Percentiles rank a stretch among this genome's conserved stretches.
These are phyloP conservation scores for Paraphoma sp. DNA, from an alignment of 2,329 filamentous ascomycete genomes.

Conservation along the genomic window DNA sequence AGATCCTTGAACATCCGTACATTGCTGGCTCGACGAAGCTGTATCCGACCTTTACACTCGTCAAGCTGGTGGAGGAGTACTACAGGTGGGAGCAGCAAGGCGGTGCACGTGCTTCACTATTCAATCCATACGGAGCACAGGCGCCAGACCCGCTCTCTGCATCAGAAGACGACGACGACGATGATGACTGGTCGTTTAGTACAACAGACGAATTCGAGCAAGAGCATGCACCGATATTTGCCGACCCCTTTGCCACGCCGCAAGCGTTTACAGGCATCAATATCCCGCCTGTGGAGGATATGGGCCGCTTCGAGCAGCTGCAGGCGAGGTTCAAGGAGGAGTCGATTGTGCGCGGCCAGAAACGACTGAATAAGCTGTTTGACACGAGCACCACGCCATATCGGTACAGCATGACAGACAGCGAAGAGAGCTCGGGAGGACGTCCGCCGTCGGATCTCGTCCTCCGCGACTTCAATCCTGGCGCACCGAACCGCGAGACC, in stretches of 20 bases:
- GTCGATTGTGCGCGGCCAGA: constrained; percentile 63
- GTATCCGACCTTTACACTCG: constrained; percentile 70
- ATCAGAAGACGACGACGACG: constrained; percentile 36
- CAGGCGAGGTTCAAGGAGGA: constrained; percentile 63
- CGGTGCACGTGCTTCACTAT: constrained; percentile 71
- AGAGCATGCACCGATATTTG: constrained; percentile 49
- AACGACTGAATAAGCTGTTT: constrained; percentile 64
- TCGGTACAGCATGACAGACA: constrained; percentile 61
- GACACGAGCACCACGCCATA: constrained; percentile 64
- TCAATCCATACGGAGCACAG: constrained; percentile 65
- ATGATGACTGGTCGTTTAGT: constrained; percentile 70
- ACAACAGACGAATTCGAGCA: constrained; percentile 66
- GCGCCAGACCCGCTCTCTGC: constrained; percentile 59
- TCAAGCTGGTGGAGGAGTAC: constrained; percentile 73
- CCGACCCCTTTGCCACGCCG: constrained; percentile 52
- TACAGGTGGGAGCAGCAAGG: constrained; percentile 78
- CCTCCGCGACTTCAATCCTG: constrained; percentile 53
- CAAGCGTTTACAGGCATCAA: constrained; percentile 44
- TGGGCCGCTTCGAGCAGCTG: constrained; percentile 43
- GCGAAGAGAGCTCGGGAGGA: constrained; percentile 48
- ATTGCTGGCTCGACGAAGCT: constrained; percentile 67
- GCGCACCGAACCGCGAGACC: constrained; percentile 56
- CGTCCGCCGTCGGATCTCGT: constrained; percentile 63
- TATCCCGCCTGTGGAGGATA: constrained; percentile 40
- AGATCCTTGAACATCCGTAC: constrained; percentile 74